These are phyloP conservation scores for Arthrinium phaeospermum DNA, from an alignment of 2,329 filamentous ascomycete species.

Conservation along the genomic window DNA sequence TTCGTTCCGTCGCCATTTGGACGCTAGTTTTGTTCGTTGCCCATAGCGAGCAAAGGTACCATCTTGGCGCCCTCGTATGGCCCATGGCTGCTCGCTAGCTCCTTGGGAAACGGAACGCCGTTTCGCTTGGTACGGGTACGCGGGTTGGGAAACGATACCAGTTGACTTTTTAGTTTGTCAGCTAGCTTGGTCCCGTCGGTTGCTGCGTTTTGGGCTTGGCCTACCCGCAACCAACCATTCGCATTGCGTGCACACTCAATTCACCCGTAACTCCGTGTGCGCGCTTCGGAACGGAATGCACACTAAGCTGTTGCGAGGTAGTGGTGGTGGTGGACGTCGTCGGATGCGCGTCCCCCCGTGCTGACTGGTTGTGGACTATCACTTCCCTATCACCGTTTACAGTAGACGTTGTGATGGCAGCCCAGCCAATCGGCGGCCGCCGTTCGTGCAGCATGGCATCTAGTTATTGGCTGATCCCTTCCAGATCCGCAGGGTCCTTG, in stretches of 20 bases:
- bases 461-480: background rate
- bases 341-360: background rate
- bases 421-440: background rate
- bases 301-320: background rate
- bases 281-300: background rate
- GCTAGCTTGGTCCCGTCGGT: background rate
- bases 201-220: background rate
- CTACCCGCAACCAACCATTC: background rate
- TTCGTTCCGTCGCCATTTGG: background rate
- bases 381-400: background rate
- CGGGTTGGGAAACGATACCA: background rate
- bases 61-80: background rate
- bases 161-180: background rate
- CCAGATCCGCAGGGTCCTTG: constrained; percentile 15
- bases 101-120: background rate
- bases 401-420: background rate
- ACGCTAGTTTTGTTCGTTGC: background rate
- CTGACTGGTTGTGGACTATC: background rate
- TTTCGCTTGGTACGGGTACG: constrained; percentile 12
- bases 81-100: background rate
- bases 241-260: background rate
- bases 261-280: background rate
- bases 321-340: background rate
- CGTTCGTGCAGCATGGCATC: background rate
- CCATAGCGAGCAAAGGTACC: background rate